Evolutionary conservation across 106 monocot genomes (phyloP), one percentile per base, ranked within the genome.

Genomic region (Dioscorea alata): DNA sequence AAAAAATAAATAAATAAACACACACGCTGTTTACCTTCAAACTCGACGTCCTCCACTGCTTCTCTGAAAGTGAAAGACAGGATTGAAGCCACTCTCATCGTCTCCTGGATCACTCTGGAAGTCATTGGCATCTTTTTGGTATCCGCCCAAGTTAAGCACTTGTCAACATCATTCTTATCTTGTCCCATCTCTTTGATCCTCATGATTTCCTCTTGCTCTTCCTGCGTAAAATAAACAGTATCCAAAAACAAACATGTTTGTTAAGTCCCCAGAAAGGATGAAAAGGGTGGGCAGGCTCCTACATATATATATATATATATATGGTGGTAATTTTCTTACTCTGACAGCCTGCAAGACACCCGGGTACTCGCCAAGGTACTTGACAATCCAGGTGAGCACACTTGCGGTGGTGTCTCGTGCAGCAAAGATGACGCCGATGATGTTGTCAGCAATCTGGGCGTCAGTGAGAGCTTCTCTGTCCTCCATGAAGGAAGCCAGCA

Each of bases 381-480:
- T 97, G 76, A 97, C 80, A 28, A 92, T 75, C 97, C 97, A 97
- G 34, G 97, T 97, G 50, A 97, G 85, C 16, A 90, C 97, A 23
- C 89, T 92, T 1, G 97, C 97, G 13, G 97, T 89, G 17, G 97
- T 97, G 60, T 97, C 97, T 1, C 92, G 77, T 20, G 97, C 97
- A 2, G 97, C 91, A 33, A 96, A 96, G 51, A 96, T 86, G 73
- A 96, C 88, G 13, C 95, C 95, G 28, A 96, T 88, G 72, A 96
- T 77, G 84, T 96, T 96, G 72, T 96, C 91, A 50, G 82, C 72
- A 51, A 96, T 88, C 76, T 96, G 95, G 34, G 74, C 78, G 23
- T 96, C 95, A 28, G 88, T 80, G 68, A 96, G 88, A 12, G 79
- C 74, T 52, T 79, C 81, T 23, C 79, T 75, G 33, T 52, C 66